Evolutionary conservation across 495 filamentous ascomycete genomes (phyloP).

Genomic region (Podospora comata): DNA sequence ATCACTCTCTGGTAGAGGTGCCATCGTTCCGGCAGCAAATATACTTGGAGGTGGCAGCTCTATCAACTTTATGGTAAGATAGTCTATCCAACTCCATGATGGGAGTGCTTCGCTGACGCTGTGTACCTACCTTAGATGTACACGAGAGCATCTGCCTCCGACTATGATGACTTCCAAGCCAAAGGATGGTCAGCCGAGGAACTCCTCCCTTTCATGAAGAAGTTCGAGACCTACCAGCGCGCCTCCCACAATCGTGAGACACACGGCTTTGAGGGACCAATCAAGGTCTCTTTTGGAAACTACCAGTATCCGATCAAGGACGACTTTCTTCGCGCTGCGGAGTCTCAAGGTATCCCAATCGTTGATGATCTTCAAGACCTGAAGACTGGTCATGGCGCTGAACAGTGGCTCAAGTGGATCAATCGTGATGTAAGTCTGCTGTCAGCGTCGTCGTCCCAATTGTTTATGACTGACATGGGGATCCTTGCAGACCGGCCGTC

Average conservation of each 20-base stretch:
- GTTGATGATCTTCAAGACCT: constrained; percentile 70
- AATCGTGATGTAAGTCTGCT: constrained; percentile 56
- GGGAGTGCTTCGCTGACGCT: not conserved
- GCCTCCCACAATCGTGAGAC: constrained; percentile 70
- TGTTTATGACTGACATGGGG: not conserved
- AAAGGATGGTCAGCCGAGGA: constrained; percentile 80
- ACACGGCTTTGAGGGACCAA: constrained; percentile 77
- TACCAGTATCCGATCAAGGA: constrained; percentile 68
- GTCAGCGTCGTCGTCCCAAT: not conserved
- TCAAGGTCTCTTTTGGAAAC: constrained; percentile 83
- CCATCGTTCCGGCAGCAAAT: constrained; percentile 76
- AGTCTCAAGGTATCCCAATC: constrained; percentile 71
- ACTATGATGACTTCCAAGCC: constrained; percentile 81
- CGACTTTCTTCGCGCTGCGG: constrained; percentile 75
- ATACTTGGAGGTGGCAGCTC: constrained; percentile 74
- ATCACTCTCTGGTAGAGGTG: constrained; percentile 65
- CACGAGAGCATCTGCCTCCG: constrained; percentile 73
- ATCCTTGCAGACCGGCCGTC: constrained; percentile 54
- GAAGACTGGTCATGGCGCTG: constrained; percentile 58
- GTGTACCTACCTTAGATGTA: constrained; percentile 60
- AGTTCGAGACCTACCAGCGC: constrained; percentile 80
- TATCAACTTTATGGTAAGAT: constrained; percentile 72
- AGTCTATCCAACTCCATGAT: not conserved
- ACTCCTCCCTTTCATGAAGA: constrained; percentile 75
- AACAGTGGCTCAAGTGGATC: constrained; percentile 66